phyloP scores from a whole-genome alignment of 805 yeast species.

The Lipomyces mesembrius region DNA sequence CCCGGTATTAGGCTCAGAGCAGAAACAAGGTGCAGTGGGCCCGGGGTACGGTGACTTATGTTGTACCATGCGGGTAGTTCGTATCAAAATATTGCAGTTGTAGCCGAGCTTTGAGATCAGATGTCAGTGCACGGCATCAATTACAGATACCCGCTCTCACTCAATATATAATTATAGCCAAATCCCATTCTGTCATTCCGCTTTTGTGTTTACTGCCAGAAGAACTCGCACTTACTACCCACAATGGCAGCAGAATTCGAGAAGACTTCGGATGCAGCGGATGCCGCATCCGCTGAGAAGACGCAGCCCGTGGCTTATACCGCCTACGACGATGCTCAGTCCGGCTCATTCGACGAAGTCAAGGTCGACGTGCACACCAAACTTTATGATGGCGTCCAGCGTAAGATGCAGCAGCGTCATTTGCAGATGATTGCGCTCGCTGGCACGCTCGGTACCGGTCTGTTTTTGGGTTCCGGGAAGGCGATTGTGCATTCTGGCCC shows the following conservation, averaged over 20 bases:
- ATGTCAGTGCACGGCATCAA: background rate
- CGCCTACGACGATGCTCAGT: slow-evolving; percentile 10
- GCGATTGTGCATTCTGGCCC: slow-evolving; percentile 42
- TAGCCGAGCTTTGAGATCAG: background rate
- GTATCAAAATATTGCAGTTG: background rate
- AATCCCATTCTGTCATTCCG: background rate
- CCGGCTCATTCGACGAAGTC: slow-evolving; percentile 15
- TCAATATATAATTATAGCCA: background rate
- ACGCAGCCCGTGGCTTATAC: background rate
- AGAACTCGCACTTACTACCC: background rate
- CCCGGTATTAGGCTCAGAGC: background rate
- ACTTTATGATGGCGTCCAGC: slow-evolving; percentile 34
- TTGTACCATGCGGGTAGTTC: background rate
- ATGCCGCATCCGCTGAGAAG: background rate
- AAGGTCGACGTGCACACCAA: slow-evolving; percentile 31
- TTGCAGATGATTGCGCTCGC: slow-evolving; percentile 79
- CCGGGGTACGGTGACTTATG: background rate
- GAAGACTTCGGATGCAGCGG: slow-evolving; percentile 2
- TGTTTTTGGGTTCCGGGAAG: slow-evolving; percentile 50
- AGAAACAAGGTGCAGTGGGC: background rate
- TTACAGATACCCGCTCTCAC: background rate
- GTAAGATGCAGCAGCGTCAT: slow-evolving; percentile 68
- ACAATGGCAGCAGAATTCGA: background rate
- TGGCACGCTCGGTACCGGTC: slow-evolving; percentile 81
- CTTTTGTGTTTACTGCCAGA: background rate